These are phyloP conservation scores for Xylaria cubensis DNA, from an alignment of 495 filamentous ascomycete species.

Conservation along the genomic window DNA sequence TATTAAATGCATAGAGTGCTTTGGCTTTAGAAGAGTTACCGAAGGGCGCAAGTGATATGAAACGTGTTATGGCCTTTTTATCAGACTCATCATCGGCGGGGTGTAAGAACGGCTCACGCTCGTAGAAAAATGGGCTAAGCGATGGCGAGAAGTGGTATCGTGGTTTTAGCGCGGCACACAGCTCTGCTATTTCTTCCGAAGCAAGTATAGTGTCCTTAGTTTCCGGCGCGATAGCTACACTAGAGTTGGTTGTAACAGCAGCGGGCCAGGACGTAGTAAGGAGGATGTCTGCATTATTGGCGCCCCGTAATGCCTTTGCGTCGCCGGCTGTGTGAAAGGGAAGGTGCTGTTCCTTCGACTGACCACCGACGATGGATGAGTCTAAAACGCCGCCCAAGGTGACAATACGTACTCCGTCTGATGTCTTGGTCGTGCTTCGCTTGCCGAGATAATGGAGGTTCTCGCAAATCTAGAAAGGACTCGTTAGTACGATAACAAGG, in stretches of 20 bases:
- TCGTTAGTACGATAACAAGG: conserved; percentile 13
- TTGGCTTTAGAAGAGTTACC: conserved; percentile 78
- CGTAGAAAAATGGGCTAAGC: conserved; percentile 69
- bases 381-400: conserved; percentile 76
- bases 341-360: conserved; percentile 66
- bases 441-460: conserved; percentile 91
- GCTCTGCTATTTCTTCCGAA: conserved; percentile 67
- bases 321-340: conserved; percentile 80
- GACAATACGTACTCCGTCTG: conserved; percentile 85
- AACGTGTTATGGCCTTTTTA: conserved; percentile 75
- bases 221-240: conserved; percentile 55
- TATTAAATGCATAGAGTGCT: conserved; percentile 86
- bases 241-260: conserved; percentile 63
- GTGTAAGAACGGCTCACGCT: conserved; percentile 93
- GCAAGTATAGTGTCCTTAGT: conserved; percentile 48
- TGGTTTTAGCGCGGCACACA: conserved; percentile 78
- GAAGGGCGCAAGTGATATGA: conserved; percentile 83
- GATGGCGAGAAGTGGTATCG: conserved; percentile 86
- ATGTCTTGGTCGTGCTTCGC: conserved; percentile 82
- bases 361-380: conserved; percentile 53
- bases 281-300: conserved; percentile 80
- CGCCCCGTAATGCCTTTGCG: conserved; percentile 73
- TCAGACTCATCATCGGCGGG: conserved; percentile 38
- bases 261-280: conserved; percentile 87
- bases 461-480: conserved; percentile 65